Percentiles rank a stretch among this genome's conserved stretches.
phyloP scores from a whole-genome alignment of 2,329 filamentous ascomycete genomes.

The Colletotrichum scovillei region DNA sequence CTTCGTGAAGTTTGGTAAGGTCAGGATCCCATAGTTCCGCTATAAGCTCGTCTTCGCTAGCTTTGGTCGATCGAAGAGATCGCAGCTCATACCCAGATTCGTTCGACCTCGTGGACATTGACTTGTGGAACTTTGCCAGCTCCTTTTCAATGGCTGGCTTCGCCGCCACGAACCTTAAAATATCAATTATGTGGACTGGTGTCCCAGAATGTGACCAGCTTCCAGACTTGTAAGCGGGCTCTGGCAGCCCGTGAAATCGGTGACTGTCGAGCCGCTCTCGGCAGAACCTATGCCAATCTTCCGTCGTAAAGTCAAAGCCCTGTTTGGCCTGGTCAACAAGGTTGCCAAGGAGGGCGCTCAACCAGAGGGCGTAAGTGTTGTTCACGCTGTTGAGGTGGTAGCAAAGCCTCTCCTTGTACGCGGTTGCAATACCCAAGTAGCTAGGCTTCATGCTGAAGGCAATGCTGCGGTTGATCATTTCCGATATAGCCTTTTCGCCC shows the following conservation, averaged over 20 bases:
- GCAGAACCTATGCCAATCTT: constrained; percentile 54
- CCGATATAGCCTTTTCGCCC: constrained; percentile 44
- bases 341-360: constrained; percentile 64
- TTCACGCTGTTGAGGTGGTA: constrained; percentile 68
- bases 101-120: constrained; percentile 8
- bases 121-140: constrained; percentile 46
- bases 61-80: not conserved
- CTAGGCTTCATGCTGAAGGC: constrained; percentile 66
- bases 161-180: constrained; percentile 67
- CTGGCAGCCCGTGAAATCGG: constrained; percentile 18
- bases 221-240: constrained; percentile 58
- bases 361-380: constrained; percentile 53
- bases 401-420: constrained; percentile 70
- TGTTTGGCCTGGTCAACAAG: constrained; percentile 71
- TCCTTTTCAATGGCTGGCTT: constrained; percentile 52
- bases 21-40: constrained; percentile 50
- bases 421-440: constrained; percentile 73
- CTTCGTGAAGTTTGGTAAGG: constrained; percentile 46
- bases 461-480: constrained; percentile 66
- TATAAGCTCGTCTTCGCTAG: not conserved
- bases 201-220: constrained; percentile 40
- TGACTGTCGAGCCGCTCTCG: constrained; percentile 39
- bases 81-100: not conserved
- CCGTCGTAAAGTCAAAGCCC: constrained; percentile 58
- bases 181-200: constrained; percentile 69